phyloP scores from a whole-genome alignment of 2,329 filamentous ascomycete genomes.

The Colletotrichum camelliae region DNA sequence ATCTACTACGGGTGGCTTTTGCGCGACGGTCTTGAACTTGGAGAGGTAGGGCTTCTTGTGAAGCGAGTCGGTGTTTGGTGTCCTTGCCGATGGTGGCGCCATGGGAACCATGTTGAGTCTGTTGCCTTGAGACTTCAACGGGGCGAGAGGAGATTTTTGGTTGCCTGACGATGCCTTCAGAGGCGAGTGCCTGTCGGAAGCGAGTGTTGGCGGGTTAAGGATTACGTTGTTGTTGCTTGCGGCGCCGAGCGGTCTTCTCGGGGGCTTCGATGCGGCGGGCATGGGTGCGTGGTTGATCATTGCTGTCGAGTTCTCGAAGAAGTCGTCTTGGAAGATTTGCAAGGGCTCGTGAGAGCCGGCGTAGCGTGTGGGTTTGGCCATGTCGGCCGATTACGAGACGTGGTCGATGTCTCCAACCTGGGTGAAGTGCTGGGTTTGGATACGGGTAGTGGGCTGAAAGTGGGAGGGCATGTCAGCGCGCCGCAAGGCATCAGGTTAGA shows the following conservation, averaged over 20 bases:
- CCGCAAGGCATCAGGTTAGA: constrained; percentile 16
- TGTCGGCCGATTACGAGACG: constrained; percentile 41
- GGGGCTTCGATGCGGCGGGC: constrained; percentile 54
- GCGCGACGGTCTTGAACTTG: constrained; percentile 61
- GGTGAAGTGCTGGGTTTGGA: neutral
- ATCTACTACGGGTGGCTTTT: constrained; percentile 54
- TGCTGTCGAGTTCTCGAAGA: constrained; percentile 48
- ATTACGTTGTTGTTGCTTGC: constrained; percentile 70
- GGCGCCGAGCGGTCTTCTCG: constrained; percentile 52
- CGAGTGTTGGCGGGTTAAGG: constrained; percentile 66
- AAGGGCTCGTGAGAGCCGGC: constrained; percentile 51
- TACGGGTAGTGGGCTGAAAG: constrained; percentile 12
- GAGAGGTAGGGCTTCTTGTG: constrained; percentile 70
- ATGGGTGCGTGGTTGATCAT: constrained; percentile 64
- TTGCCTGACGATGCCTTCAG: constrained; percentile 64
- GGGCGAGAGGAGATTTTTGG: constrained; percentile 64
- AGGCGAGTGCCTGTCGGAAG: constrained; percentile 67
- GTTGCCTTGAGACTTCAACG: constrained; percentile 59
- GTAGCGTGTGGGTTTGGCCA: constrained; percentile 59
- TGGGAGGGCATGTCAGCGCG: constrained; percentile 17
- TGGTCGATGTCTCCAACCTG: neutral
- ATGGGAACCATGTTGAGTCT: constrained; percentile 72
- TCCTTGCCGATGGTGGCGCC: constrained; percentile 64
- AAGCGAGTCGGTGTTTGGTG: constrained; percentile 68
- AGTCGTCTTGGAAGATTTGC: constrained; percentile 59